Evolutionary conservation across 306 rosid genomes (phyloP).

Genomic region (Inga leiocalycina): DNA sequence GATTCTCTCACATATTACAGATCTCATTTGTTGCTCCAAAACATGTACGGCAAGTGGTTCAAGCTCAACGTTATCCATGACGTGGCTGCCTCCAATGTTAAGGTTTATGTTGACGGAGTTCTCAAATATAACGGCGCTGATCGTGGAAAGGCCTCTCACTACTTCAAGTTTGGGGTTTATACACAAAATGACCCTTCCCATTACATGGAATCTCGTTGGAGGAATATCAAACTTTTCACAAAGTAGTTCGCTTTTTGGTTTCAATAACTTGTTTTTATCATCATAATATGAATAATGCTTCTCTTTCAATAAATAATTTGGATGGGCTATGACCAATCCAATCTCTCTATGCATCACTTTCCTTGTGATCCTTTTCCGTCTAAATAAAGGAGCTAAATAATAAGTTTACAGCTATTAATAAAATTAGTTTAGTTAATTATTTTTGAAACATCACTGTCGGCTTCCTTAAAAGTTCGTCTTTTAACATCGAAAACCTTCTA

Average conservation of each 20-base stretch:
- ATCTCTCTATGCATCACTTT: too few relatives aligned
- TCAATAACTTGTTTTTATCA: background rate
- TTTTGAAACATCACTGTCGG: too few relatives aligned
- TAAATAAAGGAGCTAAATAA: too few relatives aligned
- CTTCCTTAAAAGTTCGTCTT: too few relatives aligned
- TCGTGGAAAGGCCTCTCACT: slow-evolving; percentile 38
- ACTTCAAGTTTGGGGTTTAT: slow-evolving; percentile 55
- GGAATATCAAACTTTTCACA: slow-evolving; percentile 42
- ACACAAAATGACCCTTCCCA: slow-evolving; percentile 42
- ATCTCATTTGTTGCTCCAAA: slow-evolving; percentile 16
- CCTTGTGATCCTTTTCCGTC: too few relatives aligned
- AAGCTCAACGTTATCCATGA: slow-evolving; percentile 52
- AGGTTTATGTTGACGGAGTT: slow-evolving; percentile 43
- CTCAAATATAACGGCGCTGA: slow-evolving; percentile 32
- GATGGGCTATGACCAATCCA: background rate
- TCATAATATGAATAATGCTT: background rate
- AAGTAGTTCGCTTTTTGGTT: slow-evolving; percentile 3
- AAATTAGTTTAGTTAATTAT: too few relatives aligned
- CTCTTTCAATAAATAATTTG: background rate
- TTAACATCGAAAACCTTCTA: too few relatives aligned
- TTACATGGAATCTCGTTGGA: slow-evolving; percentile 52
- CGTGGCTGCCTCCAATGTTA: slow-evolving; percentile 42
- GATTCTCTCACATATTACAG: slow-evolving; percentile 43
- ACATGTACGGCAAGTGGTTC: slow-evolving; percentile 48
- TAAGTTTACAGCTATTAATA: too few relatives aligned